phyloP scores from a whole-genome alignment of 768 basidiomycete species.

The Flagelloscypha sp. region DNA sequence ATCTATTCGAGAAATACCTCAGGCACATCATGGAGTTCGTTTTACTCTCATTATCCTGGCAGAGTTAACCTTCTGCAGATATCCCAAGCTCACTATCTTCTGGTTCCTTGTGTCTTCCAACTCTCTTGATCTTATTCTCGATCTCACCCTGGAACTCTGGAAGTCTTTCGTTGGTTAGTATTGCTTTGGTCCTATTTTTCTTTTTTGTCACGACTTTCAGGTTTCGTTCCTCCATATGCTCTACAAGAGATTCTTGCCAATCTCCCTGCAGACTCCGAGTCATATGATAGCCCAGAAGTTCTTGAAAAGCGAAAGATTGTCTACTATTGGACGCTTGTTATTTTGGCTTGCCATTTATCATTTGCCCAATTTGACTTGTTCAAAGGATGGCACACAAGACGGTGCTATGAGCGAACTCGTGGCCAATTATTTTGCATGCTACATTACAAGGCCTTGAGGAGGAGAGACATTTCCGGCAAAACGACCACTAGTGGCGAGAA shows the following conservation, averaged over 20 bases:
- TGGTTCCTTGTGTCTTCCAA: slow-evolving; percentile 59
- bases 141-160: slow-evolving; percentile 52
- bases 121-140: slow-evolving; percentile 59
- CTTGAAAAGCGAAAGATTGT: slow-evolving; percentile 37
- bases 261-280: slow-evolving; percentile 33
- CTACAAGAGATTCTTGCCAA: slow-evolving; percentile 51
- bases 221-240: slow-evolving; percentile 60
- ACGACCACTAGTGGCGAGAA: slow-evolving; percentile 26
- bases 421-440: slow-evolving; percentile 65
- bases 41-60: slow-evolving; percentile 14
- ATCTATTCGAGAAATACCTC: slow-evolving; percentile 56
- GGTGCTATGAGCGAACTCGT: slow-evolving; percentile 65
- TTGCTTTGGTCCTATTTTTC: background rate
- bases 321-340: slow-evolving; percentile 50
- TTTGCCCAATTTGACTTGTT: slow-evolving; percentile 61
- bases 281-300: no score
- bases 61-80: slow-evolving; percentile 20
- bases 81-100: slow-evolving; percentile 50
- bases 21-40: slow-evolving; percentile 40
- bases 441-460: slow-evolving; percentile 59
- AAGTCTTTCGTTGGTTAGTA: slow-evolving; percentile 37
- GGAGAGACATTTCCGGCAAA: slow-evolving; percentile 49
- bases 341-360: slow-evolving; percentile 55
- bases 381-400: slow-evolving; percentile 56
- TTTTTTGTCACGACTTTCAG: slow-evolving; percentile 21